Conservation (phyloP, 163 green algal species). For the Trebouxiophyceae sp. region DNA sequence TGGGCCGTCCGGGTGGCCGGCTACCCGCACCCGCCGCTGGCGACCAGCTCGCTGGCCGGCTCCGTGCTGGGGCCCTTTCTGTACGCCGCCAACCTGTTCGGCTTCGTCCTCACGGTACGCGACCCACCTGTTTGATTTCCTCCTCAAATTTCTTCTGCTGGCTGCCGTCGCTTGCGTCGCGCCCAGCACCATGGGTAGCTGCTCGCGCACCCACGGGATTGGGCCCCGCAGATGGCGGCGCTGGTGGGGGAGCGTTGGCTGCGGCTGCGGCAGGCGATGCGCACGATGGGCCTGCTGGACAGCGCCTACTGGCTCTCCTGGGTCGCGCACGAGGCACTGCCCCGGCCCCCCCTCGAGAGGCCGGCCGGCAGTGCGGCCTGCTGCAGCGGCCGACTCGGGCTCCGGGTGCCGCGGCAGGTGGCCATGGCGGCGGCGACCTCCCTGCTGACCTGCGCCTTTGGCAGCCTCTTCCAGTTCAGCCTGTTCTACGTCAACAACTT, state of each 20-base stretch:
- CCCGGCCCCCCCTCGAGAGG: too few relatives aligned
- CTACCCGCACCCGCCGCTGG: constrained; percentile 35
- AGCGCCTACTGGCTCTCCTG: constrained; percentile 82
- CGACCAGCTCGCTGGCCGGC: constrained; percentile 18
- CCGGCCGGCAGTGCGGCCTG: too few relatives aligned
- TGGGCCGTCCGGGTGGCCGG: too few relatives aligned
- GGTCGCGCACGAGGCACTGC: constrained; percentile 56
- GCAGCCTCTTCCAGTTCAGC: constrained; percentile 76
- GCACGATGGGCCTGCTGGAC: constrained; percentile 86
- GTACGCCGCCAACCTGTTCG: constrained; percentile 83
- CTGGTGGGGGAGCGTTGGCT: constrained; percentile 77
- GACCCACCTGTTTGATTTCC: too few relatives aligned
- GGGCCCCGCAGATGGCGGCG: constrained; percentile 55
- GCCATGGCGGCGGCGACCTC: too few relatives aligned
- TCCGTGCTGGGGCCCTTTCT: constrained; percentile 63
- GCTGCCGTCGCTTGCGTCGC: too few relatives aligned
- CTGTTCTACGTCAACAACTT: constrained; percentile 89
- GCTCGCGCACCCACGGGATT: too few relatives aligned
- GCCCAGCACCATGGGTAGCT: too few relatives aligned
- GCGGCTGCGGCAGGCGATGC: constrained; percentile 70
- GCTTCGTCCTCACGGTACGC: constrained; percentile 55
- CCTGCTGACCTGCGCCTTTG: constrained; percentile 75
- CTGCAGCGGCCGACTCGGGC: too few relatives aligned
- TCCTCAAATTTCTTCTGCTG: too few relatives aligned
- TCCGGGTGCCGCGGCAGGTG: too few relatives aligned